These are phyloP conservation scores for Ceratocystis harringtonii DNA, from an alignment of 2,329 filamentous ascomycete genomes.

Conservation along the genomic window DNA sequence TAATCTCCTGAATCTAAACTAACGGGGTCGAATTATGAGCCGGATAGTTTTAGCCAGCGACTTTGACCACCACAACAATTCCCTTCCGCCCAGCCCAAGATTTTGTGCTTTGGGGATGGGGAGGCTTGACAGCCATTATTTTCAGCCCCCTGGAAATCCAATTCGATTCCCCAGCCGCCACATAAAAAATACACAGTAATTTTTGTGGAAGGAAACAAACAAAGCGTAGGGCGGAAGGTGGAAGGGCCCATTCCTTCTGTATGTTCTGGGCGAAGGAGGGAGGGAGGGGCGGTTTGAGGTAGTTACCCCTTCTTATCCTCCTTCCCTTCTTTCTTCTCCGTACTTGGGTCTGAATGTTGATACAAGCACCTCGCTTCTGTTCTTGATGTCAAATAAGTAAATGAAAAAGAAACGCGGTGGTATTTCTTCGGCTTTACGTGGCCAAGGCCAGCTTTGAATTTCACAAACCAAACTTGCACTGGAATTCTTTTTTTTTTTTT, in stretches of 20 bases:
- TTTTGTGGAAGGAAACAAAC: neutral
- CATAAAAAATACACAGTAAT: neutral
- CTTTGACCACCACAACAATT: no score
- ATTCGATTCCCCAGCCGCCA: constrained; percentile 11
- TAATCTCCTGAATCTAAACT: constrained; percentile 6
- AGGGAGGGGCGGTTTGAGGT: neutral
- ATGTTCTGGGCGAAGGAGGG: neutral
- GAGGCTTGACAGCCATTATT: neutral
- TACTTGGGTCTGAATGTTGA: neutral
- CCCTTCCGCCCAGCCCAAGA: neutral
- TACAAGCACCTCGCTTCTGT: neutral
- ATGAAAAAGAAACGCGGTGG: neutral
- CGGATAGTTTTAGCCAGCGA: neutral
- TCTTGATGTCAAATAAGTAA: neutral
- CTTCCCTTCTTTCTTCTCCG: neutral
- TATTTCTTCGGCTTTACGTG: neutral
- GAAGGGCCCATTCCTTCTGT: neutral
- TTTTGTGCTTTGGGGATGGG: neutral
- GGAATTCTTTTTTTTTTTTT: neutral
- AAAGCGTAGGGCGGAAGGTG: neutral
- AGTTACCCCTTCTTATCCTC: neutral
- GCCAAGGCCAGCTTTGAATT: neutral
- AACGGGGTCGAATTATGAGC: constrained; percentile 2
- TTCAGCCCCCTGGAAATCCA: constrained; percentile 11
- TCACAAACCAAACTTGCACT: neutral